Evolutionary conservation across 2,329 filamentous ascomycete species (phyloP).

Genomic region (Colletotrichum sp.): DNA sequence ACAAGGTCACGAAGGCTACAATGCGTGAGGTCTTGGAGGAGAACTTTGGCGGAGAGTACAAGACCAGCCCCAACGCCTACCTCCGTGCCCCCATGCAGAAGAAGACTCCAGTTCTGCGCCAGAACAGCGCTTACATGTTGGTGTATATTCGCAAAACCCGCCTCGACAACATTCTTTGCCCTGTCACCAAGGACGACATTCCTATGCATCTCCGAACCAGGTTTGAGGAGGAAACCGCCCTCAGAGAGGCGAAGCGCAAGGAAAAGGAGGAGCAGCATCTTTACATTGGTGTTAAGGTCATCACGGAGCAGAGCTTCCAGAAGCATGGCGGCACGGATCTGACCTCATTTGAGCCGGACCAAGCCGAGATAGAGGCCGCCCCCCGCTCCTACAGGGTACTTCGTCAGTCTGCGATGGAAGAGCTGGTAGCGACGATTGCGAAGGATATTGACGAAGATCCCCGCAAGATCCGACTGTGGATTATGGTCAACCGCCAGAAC

Average conservation of each 20-base stretch:
- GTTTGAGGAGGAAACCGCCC: conserved; percentile 81
- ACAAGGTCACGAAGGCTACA: conserved; percentile 94
- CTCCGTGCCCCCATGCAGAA: conserved; percentile 55
- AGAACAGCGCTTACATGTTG: conserved; percentile 96
- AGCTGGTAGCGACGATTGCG: conserved; percentile 76
- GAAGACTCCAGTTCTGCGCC: conserved; percentile 64
- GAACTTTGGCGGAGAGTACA: conserved; percentile 92
- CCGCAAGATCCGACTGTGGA: conserved; percentile 82
- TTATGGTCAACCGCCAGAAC: conserved; percentile 98
- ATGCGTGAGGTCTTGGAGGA: conserved; percentile 92
- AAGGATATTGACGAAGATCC: conserved; percentile 72
- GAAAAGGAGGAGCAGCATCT: conserved; percentile 95
- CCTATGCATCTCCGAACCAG: conserved; percentile 75
- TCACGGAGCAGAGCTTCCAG: conserved; percentile 82
- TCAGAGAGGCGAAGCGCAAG: conserved; percentile 78
- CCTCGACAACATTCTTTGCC: conserved; percentile 81
- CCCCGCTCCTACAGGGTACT: conserved; percentile 77
- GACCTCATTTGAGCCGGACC: conserved; percentile 67
- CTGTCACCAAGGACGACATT: conserved; percentile 78
- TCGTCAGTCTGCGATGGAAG: conserved; percentile 75
- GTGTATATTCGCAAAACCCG: conserved; percentile 92
- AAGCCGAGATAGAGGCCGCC: conserved; percentile 67
- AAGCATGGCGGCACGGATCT: conserved; percentile 86
- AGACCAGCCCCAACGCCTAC: conserved; percentile 47
- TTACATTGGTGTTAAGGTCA: conserved; percentile 83